Evolutionary conservation across 2,329 filamentous ascomycete genomes (phyloP).

Genomic region (Dactylellina drechsleri): DNA sequence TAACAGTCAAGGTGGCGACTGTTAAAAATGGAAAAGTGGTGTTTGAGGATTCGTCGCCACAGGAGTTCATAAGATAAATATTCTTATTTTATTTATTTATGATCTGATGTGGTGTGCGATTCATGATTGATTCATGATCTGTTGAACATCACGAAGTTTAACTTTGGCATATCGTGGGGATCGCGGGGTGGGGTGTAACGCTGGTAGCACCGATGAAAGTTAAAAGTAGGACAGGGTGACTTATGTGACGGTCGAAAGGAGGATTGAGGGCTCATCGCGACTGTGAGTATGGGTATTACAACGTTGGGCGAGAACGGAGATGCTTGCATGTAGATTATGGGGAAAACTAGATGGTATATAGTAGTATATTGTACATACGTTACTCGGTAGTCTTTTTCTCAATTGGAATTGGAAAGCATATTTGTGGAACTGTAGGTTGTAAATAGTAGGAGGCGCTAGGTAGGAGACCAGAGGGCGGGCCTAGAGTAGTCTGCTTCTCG

Average conservation of each 20-base stretch:
- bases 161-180: background rate
- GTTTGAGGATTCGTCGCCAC: conserved; percentile 71
- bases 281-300: background rate
- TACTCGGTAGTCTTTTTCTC: background rate
- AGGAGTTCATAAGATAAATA: conserved; percentile 66
- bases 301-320: background rate
- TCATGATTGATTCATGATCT: conserved; percentile 23
- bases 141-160: background rate
- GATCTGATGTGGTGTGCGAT: background rate
- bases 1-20: conserved; percentile 68
- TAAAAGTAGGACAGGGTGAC: background rate
- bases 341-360: conserved; percentile 1
- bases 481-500: too few relatives aligned
- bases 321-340: conserved; percentile 7
- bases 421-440: too few relatives aligned
- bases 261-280: background rate
- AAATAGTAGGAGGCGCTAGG: too few relatives aligned
- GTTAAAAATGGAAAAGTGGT: conserved; percentile 74
- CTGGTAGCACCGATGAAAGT: background rate
- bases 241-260: background rate
- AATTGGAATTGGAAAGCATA: background rate
- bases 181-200: background rate
- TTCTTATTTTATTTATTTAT: background rate
- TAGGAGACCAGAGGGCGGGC: too few relatives aligned
- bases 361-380: conserved; percentile 21